Conservation (phyloP, 208 protist genomes). For the Trypanosoma scelopori region DNA sequence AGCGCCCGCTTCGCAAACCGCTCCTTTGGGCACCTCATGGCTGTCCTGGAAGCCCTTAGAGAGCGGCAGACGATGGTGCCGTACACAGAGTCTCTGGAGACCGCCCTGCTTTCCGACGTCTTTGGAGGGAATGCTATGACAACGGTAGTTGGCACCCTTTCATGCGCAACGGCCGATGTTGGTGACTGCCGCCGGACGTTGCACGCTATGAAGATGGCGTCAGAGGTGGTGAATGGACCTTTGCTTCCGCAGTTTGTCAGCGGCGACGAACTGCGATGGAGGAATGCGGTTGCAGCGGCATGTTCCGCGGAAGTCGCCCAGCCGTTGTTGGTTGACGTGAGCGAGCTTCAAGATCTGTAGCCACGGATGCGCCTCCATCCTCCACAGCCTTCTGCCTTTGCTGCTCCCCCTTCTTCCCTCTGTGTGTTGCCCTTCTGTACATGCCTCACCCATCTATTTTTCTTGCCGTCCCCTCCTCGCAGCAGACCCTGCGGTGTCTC, state of each 20-base stretch:
- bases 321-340: constrained; percentile 26
- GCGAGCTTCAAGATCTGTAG: constrained; percentile 23
- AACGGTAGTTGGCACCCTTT: constrained; percentile 35
- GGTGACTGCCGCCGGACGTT: constrained; percentile 30
- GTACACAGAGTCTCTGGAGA: constrained; percentile 35
- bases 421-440: too few relatives aligned
- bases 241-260: constrained; percentile 38
- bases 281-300: constrained; percentile 33
- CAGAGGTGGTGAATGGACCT: constrained; percentile 38
- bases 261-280: constrained; percentile 41
- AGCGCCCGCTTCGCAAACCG: constrained; percentile 48
- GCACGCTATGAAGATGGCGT: constrained; percentile 28
- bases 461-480: too few relatives aligned
- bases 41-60: constrained; percentile 28
- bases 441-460: too few relatives aligned
- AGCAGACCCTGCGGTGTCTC: too few relatives aligned
- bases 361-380: not conserved
- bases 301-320: constrained; percentile 38
- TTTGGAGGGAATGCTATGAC: constrained; percentile 56
- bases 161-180: constrained; percentile 18
- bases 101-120: constrained; percentile 43
- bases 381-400: too few relatives aligned
- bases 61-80: constrained; percentile 21
- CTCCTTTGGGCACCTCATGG: constrained; percentile 27
- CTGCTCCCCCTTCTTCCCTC: too few relatives aligned